A percentile compares a stretch with the other conserved stretches of the same genome.
phyloP scores from a whole-genome alignment of 2,329 filamentous ascomycete genomes.

The Cadophora gregata region DNA sequence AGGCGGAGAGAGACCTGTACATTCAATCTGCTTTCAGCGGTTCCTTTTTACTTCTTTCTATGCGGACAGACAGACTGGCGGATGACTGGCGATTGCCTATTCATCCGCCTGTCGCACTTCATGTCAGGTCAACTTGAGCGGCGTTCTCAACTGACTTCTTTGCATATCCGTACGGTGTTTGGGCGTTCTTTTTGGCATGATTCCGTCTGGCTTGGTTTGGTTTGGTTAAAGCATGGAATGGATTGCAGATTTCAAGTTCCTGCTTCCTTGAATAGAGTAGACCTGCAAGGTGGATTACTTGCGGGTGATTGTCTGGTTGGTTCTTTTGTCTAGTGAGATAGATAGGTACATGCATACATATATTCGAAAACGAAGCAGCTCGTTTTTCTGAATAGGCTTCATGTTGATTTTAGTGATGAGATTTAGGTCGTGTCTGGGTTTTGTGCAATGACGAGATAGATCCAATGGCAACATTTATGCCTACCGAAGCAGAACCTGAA shows the following conservation, averaged over 20 bases:
- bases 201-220: no score
- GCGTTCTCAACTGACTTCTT: not conserved
- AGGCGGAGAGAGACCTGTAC: not conserved
- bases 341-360: no score
- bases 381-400: no score
- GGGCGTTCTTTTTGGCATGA: no score
- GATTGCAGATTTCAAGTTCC: not conserved
- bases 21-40: constrained; percentile 10
- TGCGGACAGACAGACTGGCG: no score
- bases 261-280: constrained; percentile 1
- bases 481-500: no score
- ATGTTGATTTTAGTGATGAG: no score
- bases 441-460: no score
- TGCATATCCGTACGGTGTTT: constrained; percentile 11
- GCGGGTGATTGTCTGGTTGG: not conserved
- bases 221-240: not conserved
- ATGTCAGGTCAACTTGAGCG: not conserved
- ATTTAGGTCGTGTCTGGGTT: no score
- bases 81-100: no score
- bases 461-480: no score
- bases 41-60: not conserved
- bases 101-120: not conserved
- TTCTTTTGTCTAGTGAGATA: constrained; percentile 7
- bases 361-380: not conserved
- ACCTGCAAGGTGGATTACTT: not conserved